A percentile compares a stretch with the other conserved stretches of the same genome.
Conservation (phyloP, 2,329 filamentous ascomycete genomes). For the Pyricularia sp. region DNA sequence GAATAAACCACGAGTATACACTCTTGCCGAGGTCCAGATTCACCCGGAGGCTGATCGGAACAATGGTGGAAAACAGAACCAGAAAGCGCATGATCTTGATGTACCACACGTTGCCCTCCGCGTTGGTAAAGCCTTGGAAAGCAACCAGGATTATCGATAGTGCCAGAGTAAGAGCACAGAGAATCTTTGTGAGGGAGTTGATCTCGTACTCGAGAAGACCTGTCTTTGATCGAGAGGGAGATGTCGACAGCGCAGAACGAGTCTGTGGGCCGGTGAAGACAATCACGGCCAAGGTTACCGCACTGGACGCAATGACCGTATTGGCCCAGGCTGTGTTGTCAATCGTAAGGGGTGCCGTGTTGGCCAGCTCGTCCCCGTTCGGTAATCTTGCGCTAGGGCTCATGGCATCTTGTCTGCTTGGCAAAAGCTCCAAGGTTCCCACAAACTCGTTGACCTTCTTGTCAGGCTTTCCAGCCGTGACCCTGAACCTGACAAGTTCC, state of each 20-base stretch:
- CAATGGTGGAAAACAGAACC: slow-evolving; percentile 97
- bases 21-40: slow-evolving; percentile 97
- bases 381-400: slow-evolving; percentile 23
- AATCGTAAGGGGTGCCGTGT: slow-evolving; percentile 67
- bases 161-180: slow-evolving; percentile 76
- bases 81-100: slow-evolving; percentile 96
- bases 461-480: slow-evolving; percentile 83
- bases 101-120: slow-evolving; percentile 66
- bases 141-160: slow-evolving; percentile 83
- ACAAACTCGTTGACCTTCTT: slow-evolving; percentile 90
- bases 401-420: slow-evolving; percentile 33
- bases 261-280: slow-evolving; percentile 94
- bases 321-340: slow-evolving; percentile 99
- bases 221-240: slow-evolving; percentile 82
- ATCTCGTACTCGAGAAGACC: slow-evolving; percentile 92
- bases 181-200: slow-evolving; percentile 90
- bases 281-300: slow-evolving; percentile 75
- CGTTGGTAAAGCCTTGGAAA: slow-evolving; percentile 64
- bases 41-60: slow-evolving; percentile 89
- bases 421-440: slow-evolving; percentile 69
- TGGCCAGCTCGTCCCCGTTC: slow-evolving; percentile 22
- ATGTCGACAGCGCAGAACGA: slow-evolving; percentile 83
- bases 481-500: slow-evolving; percentile 55
- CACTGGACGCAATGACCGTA: slow-evolving; percentile 89
- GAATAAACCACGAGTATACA: slow-evolving; percentile 91